Evolutionary conservation across 108 stramenopile genomes (phyloP), one percentile per base, ranked within the genome.

Genomic region (Asterionellopsis glacialis): DNA sequence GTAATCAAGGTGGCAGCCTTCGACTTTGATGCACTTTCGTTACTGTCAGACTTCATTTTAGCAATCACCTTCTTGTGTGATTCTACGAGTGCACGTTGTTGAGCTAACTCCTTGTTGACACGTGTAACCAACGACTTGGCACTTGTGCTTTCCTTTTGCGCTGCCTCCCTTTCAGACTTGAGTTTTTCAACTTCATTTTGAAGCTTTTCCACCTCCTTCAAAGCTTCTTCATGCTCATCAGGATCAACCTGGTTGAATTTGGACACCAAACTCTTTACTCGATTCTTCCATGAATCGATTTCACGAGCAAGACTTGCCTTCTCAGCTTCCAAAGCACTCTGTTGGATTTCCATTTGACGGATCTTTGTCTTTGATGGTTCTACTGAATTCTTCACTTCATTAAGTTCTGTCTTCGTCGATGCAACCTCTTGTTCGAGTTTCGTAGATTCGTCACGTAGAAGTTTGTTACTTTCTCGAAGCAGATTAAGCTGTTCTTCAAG

Each of bases 191-290:
- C 54, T 61, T 92, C 81, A 19, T 67, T 62, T 60, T 78, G 65
- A 28, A 88, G 49, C 22, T 64, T 65, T 48, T 87, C 83, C 38
- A 80, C 62, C 48, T 65, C 76, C 42, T 76, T 79, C 26, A 90
- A 77, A 1, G 82, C 76, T 50, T 74, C 59, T 9, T 63, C 75
- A 67, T 95, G 89, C 59, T 95, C 94, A 42, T 76, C 81, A 0
- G 94, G 94, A 59, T 95, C 94, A 22, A 95, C 73, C 74, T 91
- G 90, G 59, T 95, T 90, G 78, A 90, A 95, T 47, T 82, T 84
- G 11, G 82, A 84, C 40, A 91, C 87, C 26, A 95, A 51, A 66
- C 77, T 85, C 22, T 90, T 73, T 6, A 95, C 94, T 45, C 94
- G 61, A 5, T 63, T 67, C 72, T 92, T 95, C 94, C 94, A 95